phyloP scores from a whole-genome alignment of 73 alveolate species.

The Symbiodinium natans region DNA sequence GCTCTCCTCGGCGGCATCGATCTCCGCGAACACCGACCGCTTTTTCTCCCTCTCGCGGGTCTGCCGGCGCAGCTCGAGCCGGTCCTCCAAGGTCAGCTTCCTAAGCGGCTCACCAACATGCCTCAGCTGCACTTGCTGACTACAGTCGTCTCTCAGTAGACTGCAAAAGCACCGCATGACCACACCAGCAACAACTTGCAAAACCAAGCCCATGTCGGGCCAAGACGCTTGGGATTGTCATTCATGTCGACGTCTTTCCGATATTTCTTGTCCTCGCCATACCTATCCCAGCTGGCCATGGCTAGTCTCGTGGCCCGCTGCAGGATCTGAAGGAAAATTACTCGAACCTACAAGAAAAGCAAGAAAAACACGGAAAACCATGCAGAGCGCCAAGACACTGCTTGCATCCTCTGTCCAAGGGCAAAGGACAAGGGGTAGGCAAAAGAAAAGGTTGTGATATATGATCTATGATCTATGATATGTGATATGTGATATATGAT shows the following conservation, averaged over 20 bases:
- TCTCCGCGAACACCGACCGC: conserved; percentile 47
- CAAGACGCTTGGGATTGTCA: conserved; percentile 59
- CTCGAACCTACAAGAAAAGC: background rate
- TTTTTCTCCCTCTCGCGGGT: conserved; percentile 52
- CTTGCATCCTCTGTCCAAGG: no score
- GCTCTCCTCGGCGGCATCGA: conserved; percentile 34
- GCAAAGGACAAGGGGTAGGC: no score
- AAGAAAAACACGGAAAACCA: background rate
- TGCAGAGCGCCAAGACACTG: background rate
- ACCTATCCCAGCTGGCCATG: conserved; percentile 90
- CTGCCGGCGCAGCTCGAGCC: conserved; percentile 64
- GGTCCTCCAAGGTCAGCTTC: conserved; percentile 68
- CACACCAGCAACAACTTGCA: background rate
- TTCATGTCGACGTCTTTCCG: conserved; percentile 74
- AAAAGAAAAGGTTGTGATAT: no score
- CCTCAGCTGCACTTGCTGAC: background rate
- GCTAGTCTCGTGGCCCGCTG: background rate
- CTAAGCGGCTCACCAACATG: conserved; percentile 74
- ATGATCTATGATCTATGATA: no score
- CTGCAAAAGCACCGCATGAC: background rate
- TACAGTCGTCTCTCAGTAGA: background rate
- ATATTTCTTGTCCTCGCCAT: conserved; percentile 76
- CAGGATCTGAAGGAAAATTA: background rate
- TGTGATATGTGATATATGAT: no score
- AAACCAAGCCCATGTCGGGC: no score